These are phyloP conservation scores for Stereocaulon alpinum DNA, from an alignment of 495 filamentous ascomycete genomes.

Conservation along the genomic window DNA sequence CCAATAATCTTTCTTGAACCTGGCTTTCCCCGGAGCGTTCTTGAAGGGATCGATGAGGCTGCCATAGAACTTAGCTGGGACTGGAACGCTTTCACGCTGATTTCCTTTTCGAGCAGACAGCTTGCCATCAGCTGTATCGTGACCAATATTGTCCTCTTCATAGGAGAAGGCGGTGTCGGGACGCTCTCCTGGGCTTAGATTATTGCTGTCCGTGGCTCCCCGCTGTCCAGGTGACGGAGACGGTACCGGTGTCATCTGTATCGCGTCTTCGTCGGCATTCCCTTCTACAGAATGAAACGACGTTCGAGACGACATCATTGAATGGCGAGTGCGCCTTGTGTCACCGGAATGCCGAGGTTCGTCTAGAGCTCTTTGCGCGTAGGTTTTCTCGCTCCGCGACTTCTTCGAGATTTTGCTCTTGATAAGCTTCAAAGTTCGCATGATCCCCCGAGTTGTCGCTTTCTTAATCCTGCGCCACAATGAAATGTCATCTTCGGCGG, in stretches of 20 bases:
- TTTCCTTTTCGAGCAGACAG: conserved; percentile 25
- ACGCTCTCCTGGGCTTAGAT: conserved; percentile 27
- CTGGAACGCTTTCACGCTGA: conserved; percentile 25
- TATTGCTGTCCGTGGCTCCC: conserved; percentile 7
- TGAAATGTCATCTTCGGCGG: conserved; percentile 73
- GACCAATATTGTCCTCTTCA: conserved; percentile 14
- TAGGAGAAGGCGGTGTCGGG: conserved; percentile 27
- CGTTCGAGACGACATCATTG: conserved; percentile 49
- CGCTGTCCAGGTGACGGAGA: conserved; percentile 57
- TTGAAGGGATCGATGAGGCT: conserved; percentile 55
- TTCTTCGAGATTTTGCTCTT: conserved; percentile 35
- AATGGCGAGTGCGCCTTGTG: conserved; percentile 49
- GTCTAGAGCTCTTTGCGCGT: conserved; percentile 37
- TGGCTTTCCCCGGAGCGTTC: conserved; percentile 49
- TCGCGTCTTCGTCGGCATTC: conserved; percentile 38
- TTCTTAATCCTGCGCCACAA: conserved; percentile 90
- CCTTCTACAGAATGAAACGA: conserved; percentile 43
- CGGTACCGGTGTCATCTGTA: conserved; percentile 93
- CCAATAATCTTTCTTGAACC: conserved; percentile 89
- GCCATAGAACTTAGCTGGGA: conserved; percentile 43
- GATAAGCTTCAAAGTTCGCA: conserved; percentile 45
- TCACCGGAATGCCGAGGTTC: conserved; percentile 57
- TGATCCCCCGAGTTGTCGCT: conserved; percentile 57
- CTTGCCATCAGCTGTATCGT: conserved; percentile 21
- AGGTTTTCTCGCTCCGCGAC: conserved; percentile 29